Percentiles rank a stretch among this genome's conserved stretches.
Evolutionary conservation across 768 basidiomycete genomes (phyloP).

Genomic region (Neoboletus brunneissimus): DNA sequence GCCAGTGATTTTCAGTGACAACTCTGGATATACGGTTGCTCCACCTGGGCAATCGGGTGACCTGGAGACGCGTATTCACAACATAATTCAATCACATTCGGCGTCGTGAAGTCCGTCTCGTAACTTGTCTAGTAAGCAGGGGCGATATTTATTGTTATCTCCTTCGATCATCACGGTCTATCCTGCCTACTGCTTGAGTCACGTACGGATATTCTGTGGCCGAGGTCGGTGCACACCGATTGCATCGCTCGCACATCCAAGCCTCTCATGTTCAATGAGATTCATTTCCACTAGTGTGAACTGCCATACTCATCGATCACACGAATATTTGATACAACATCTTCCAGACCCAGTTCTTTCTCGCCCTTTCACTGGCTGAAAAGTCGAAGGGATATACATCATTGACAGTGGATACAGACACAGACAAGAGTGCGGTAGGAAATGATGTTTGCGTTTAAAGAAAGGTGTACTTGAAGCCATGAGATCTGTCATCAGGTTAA

Average conservation of each 20-base stretch:
- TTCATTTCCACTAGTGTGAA: no score
- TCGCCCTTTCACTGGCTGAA: background rate
- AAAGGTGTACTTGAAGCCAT: background rate
- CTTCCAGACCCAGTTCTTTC: no score
- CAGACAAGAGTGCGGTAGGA: no score
- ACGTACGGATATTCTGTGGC: no score
- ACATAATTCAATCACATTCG: background rate
- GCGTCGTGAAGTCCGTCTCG: background rate
- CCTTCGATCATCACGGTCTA: no score
- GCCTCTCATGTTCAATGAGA: no score
- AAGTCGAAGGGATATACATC: background rate
- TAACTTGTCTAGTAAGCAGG: background rate
- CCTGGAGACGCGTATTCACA: no score
- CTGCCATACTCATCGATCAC: no score
- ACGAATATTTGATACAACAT: no score
- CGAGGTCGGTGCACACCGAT: no score
- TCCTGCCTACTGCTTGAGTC: no score
- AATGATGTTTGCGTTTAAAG: background rate
- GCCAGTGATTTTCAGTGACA: background rate
- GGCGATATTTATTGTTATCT: background rate
- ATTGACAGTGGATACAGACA: background rate
- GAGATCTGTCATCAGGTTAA: background rate
- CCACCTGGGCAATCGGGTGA: background rate
- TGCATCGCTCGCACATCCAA: no score
- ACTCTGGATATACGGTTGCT: background rate